Evolutionary conservation across 1,284 basidiomycete species (phyloP).

Genomic region (Tilletia walkeri): DNA sequence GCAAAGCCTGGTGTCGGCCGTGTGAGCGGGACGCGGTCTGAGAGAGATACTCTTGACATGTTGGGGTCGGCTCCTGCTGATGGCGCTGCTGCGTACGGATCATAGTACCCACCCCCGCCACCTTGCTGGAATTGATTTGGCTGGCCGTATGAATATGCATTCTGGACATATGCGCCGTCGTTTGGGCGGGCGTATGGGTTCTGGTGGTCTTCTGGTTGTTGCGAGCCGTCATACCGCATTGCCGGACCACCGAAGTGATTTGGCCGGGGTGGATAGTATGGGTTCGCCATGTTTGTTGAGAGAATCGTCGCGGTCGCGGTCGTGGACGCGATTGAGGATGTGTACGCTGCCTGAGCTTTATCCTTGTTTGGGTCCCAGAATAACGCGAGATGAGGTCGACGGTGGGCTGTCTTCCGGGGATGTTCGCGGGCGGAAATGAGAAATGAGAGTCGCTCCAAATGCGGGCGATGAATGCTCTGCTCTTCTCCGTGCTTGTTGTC

Average conservation of each 20-base stretch:
- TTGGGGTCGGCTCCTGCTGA: constrained; percentile 1
- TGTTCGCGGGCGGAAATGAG: no score
- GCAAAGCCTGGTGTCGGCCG: constrained; percentile 4
- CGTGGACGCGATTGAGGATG: no score
- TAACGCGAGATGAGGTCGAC: no score
- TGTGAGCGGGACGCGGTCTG: neutral
- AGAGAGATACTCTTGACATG: neutral
- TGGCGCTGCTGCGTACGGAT: constrained; percentile 1
- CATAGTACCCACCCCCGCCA: neutral
- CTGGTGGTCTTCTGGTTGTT: neutral
- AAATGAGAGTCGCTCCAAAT: no score
- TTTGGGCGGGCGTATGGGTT: constrained; percentile 5
- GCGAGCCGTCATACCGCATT: neutral
- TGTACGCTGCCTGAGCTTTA: no score
- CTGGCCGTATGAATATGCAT: neutral
- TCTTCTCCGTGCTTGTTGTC: no score
- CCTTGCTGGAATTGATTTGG: neutral
- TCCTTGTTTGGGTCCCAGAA: neutral
- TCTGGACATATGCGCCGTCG: neutral
- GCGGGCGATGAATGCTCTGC: no score
- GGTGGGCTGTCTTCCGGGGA: no score
- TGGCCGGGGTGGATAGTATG: constrained; percentile 11
- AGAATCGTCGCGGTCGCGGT: neutral
- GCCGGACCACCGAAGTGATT: constrained; percentile 6
- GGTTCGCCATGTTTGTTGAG: constrained; percentile 12